Evolutionary conservation across 129 eudicot species (phyloP), one percentile per base, ranked within the genome.

Genomic region (Sambucus nigra): DNA sequence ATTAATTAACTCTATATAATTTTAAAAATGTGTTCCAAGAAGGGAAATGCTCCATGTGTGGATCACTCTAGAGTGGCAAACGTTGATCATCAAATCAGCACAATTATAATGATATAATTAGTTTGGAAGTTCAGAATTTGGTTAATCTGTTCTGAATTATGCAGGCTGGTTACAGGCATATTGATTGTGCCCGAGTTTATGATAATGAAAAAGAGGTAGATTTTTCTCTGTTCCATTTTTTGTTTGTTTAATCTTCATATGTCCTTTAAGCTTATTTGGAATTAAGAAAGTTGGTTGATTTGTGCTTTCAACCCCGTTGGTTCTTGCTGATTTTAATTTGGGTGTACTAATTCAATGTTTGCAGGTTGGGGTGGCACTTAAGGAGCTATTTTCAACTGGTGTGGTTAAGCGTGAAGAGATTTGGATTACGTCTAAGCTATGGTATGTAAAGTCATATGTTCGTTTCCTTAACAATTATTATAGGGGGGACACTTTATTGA

Each of bases 121-220:
- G 0, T 46, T 27, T 25, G 51, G 7, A 1, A 15, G 9, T 25
- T 60, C 2, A 46, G 33, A 25, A 13, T 25, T 7, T n/a, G 25
- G 17, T 12, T 1, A 45, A 15, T 58, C 25, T 7, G 45, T n/a
- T 60, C 3, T 3, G 21, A 21, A 31, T 21, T 18, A 15, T 66
- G 74, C 82, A 87, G 96, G 70, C 40, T 59, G 96, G 96, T 7
- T 87, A 87, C 63, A 73, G 96, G 47, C 96, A 87, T 47, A 87
- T 87, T 50, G 96, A 87, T 61, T 87, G 96, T 69, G 94, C 96
- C 20, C 68, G 71, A 48, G 64, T 42, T 44, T 87, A 87, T 47
- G 70, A 53, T 49, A 87, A 87, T 51, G 94, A 87, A 48, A 80
- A 79, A 72, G 96, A 87, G 96, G 96, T 82, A 76, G 15, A 7